Evolutionary conservation across 768 basidiomycete genomes (phyloP).

Genomic region (Rhodocollybia butyracea): DNA sequence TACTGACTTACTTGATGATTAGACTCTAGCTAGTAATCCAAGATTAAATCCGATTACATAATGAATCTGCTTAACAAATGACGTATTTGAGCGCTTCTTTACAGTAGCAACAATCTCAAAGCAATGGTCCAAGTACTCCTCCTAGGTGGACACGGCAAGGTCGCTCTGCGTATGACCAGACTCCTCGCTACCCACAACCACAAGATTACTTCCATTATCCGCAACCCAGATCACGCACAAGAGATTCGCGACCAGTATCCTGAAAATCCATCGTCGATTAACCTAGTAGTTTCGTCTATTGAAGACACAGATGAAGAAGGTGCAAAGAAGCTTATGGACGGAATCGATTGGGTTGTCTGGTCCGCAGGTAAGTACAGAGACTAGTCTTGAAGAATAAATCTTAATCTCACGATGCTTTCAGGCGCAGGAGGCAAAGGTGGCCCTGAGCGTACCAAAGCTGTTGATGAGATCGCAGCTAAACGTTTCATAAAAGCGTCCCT

Average conservation of each 20-base stretch:
- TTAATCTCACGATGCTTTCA: background rate
- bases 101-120: too few species aligned
- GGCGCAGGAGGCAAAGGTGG: conserved; percentile 8
- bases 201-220: conserved; percentile 4
- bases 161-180: conserved; percentile 5
- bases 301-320: conserved; percentile 8
- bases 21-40: too few species aligned
- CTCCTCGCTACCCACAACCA: conserved; percentile 3
- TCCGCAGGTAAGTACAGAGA: background rate
- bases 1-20: too few species aligned
- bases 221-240: conserved; percentile 5
- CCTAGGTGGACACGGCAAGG: conserved; percentile 7
- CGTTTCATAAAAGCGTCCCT: conserved; percentile 7
- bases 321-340: conserved; percentile 3
- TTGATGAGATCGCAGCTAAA: conserved; percentile 6
- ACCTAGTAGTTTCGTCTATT: conserved; percentile 3
- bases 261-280: background rate
- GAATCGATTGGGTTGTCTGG: conserved; percentile 7
- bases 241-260: conserved; percentile 1
- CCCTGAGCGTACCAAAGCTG: conserved; percentile 5
- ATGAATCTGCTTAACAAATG: too few species aligned
- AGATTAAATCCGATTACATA: too few species aligned
- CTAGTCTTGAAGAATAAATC: background rate
- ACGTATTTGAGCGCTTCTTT: too few species aligned
- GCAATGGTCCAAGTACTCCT: conserved; percentile 1